Evolutionary conservation across 2,329 filamentous ascomycete species (phyloP).

Genomic region (Daldinia eschscholtzii): DNA sequence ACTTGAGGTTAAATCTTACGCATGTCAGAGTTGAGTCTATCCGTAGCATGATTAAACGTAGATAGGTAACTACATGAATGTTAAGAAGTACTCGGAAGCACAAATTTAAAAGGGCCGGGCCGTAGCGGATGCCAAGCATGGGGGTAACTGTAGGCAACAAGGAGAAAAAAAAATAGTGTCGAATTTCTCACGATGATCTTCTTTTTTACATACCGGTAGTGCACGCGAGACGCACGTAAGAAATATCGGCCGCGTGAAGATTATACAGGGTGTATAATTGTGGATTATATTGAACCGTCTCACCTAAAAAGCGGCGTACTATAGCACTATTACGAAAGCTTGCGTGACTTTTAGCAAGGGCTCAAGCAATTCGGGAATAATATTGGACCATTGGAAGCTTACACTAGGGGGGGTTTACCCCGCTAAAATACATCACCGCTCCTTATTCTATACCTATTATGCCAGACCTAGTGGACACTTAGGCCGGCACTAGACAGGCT

Average conservation of each 20-base stretch:
- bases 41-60: background rate
- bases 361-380: constrained; percentile 24
- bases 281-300: constrained; percentile 3
- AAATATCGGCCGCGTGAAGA: background rate
- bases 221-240: constrained; percentile 5
- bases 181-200: constrained; percentile 9
- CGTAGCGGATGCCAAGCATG: constrained; percentile 29
- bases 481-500: constrained; percentile 4
- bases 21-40: background rate
- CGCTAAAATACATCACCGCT: constrained; percentile 32
- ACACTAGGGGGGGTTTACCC: constrained; percentile 18
- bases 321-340: constrained; percentile 7
- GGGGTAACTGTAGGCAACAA: constrained; percentile 5
- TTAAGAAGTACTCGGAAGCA: background rate
- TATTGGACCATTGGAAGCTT: constrained; percentile 29
- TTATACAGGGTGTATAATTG: background rate
- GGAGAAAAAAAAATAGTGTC: background rate
- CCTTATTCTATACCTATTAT: constrained; percentile 18
- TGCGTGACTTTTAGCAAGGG: constrained; percentile 33
- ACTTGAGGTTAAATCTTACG: background rate
- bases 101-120: constrained; percentile 26
- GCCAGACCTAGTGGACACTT: constrained; percentile 27
- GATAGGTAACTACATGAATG: background rate
- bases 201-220: background rate
- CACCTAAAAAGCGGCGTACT: background rate